phyloP scores from a whole-genome alignment of 495 filamentous ascomycete species.

The Aspergillus funiculosus region DNA sequence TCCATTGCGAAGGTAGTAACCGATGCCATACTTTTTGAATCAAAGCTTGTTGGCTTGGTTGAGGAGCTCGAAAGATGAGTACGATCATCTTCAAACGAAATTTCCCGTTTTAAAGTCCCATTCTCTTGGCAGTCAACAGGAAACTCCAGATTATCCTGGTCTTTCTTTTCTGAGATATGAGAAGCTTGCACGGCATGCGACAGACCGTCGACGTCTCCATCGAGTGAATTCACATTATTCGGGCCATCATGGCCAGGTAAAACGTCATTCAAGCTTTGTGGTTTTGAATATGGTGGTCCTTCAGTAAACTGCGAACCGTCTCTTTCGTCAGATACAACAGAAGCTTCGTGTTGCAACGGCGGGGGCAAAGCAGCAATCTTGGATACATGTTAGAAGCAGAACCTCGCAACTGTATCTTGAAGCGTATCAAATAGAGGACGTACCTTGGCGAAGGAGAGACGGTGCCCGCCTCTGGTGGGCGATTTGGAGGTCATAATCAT shows the following conservation, averaged over 20 bases:
- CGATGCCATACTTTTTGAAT: constrained; percentile 87
- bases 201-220: constrained; percentile 30
- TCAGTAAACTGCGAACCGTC: constrained; percentile 20
- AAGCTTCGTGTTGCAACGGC: constrained; percentile 25
- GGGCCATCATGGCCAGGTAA: constrained; percentile 20
- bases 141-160: constrained; percentile 25
- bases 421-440: constrained; percentile 6
- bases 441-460: constrained; percentile 46
- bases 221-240: constrained; percentile 18
- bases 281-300: constrained; percentile 16
- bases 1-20: constrained; percentile 88
- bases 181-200: constrained; percentile 33
- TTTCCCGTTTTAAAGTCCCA: constrained; percentile 35
- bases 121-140: constrained; percentile 28
- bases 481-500: constrained; percentile 35
- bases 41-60: constrained; percentile 79
- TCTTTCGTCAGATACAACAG: constrained; percentile 24
- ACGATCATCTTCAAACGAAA: constrained; percentile 49
- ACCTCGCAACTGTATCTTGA: neutral
- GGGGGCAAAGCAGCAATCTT: constrained; percentile 45
- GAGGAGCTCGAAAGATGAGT: constrained; percentile 69
- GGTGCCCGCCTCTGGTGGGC: constrained; percentile 26
- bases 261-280: constrained; percentile 17
- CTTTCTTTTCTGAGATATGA: constrained; percentile 28
- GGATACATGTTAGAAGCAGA: constrained; percentile 8